Evolutionary conservation across 2,329 filamentous ascomycete genomes (phyloP).

Genomic region (Sporothrix phasma): DNA sequence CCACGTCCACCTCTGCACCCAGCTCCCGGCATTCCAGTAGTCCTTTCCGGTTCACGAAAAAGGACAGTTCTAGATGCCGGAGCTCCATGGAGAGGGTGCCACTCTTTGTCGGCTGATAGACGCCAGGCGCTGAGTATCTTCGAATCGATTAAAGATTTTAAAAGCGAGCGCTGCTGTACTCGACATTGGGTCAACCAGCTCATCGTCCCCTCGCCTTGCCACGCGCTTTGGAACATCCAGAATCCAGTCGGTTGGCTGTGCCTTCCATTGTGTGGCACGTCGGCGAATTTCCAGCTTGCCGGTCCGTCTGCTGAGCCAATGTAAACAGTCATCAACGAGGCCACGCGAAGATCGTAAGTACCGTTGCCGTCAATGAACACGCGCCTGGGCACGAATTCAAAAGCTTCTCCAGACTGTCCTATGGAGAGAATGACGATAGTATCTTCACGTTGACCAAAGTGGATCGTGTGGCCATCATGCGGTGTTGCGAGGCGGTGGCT

Average conservation of each 20-base stretch:
- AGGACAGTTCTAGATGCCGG: constrained; percentile 42
- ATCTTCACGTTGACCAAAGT: constrained; percentile 40
- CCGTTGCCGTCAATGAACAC: constrained; percentile 18
- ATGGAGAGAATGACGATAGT: constrained; percentile 31
- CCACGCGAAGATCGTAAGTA: constrained; percentile 40
- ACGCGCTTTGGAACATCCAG: constrained; percentile 23
- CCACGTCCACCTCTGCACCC: constrained; percentile 39
- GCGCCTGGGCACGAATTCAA: constrained; percentile 13
- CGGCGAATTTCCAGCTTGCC: constrained; percentile 38
- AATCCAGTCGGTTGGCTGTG: constrained; percentile 25
- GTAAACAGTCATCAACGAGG: constrained; percentile 43
- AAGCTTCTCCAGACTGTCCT: background rate
- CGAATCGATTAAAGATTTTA: constrained; percentile 41
- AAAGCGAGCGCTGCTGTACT: constrained; percentile 30
- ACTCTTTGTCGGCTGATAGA: constrained; percentile 33
- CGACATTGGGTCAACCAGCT: constrained; percentile 42
- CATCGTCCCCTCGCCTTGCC: constrained; percentile 15
- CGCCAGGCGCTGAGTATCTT: constrained; percentile 33
- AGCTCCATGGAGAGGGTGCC: constrained; percentile 37
- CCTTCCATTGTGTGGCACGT: constrained; percentile 22
- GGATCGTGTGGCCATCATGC: constrained; percentile 34
- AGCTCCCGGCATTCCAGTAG: constrained; percentile 42
- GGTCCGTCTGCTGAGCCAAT: constrained; percentile 46
- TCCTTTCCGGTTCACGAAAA: constrained; percentile 35
- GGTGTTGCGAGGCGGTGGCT: constrained; percentile 32